phyloP scores from a whole-genome alignment of 306 rosid genomes.

The Cucurbita pepo region DNA sequence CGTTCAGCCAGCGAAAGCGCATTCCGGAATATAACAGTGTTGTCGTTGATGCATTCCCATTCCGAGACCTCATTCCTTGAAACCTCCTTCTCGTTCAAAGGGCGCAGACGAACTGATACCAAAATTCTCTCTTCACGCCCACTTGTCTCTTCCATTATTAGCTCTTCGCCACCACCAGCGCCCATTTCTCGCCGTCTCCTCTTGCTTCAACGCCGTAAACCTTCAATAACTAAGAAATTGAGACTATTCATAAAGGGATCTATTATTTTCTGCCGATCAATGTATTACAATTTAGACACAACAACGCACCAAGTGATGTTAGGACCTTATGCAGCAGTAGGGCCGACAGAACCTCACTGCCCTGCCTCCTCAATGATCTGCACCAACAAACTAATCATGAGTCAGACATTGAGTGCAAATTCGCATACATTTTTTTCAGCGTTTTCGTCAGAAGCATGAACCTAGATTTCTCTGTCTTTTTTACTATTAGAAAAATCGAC shows the following conservation, averaged over 20 bases:
- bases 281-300: slow-evolving; percentile 9
- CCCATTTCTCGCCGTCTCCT: slow-evolving; percentile 38
- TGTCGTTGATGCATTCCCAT: slow-evolving; percentile 91
- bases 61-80: slow-evolving; percentile 62
- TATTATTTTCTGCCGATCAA: slow-evolving; percentile 10
- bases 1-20: slow-evolving; percentile 82
- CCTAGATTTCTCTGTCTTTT: slow-evolving; percentile 6
- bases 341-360: slow-evolving; percentile 25
- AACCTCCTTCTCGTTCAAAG: slow-evolving; percentile 62
- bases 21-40: slow-evolving; percentile 65
- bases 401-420: slow-evolving; percentile 20
- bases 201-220: slow-evolving; percentile 9
- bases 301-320: slow-evolving; percentile 18
- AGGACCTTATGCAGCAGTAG: slow-evolving; percentile 23
- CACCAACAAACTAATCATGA: slow-evolving; percentile 44
- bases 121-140: slow-evolving; percentile 47
- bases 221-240: slow-evolving; percentile 17
- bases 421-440: slow-evolving; percentile 12
- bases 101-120: slow-evolving; percentile 87
- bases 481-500: slow-evolving; percentile 14
- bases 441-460: slow-evolving; percentile 12
- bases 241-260: slow-evolving; percentile 19
- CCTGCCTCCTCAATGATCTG: slow-evolving; percentile 40
- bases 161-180: slow-evolving; percentile 54
- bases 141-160: slow-evolving; percentile 18